Conservation (phyloP, 2,329 filamentous ascomycete species). For the Hypoxylon sp. region DNA sequence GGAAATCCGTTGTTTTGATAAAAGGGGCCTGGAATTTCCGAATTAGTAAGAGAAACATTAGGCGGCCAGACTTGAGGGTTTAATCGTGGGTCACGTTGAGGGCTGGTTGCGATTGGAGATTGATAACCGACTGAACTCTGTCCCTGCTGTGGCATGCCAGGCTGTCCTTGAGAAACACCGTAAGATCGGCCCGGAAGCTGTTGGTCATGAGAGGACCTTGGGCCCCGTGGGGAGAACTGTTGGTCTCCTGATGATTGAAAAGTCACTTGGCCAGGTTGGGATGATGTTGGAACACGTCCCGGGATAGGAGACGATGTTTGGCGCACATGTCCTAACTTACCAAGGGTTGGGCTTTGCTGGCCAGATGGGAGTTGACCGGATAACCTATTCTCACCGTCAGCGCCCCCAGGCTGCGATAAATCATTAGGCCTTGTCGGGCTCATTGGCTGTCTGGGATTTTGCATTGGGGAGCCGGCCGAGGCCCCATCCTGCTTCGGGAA, state of each 20-base stretch:
- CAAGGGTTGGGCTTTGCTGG: slow-evolving; percentile 37
- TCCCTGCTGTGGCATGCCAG: slow-evolving; percentile 16
- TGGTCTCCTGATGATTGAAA: slow-evolving; percentile 21
- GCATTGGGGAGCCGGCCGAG: slow-evolving; percentile 28
- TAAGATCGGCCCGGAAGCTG: slow-evolving; percentile 28
- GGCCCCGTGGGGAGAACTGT: slow-evolving; percentile 20
- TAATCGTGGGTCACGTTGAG: slow-evolving; percentile 14
- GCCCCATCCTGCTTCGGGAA: slow-evolving; percentile 32
- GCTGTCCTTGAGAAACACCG: slow-evolving; percentile 23
- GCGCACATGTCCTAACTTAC: slow-evolving; percentile 35
- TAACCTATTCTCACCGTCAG: slow-evolving; percentile 31
- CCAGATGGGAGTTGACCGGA: slow-evolving; percentile 36
- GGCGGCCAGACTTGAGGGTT: slow-evolving; percentile 31
- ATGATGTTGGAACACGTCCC: slow-evolving; percentile 36
- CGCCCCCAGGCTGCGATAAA: slow-evolving; percentile 24
- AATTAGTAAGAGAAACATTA: slow-evolving; percentile 29
- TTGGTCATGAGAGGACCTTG: slow-evolving; percentile 22
- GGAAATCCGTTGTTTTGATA: slow-evolving; percentile 1
- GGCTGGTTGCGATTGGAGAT: slow-evolving; percentile 4
- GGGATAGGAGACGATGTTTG: slow-evolving; percentile 43
- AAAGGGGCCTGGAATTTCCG: slow-evolving; percentile 19
- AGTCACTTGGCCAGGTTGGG: slow-evolving; percentile 34
- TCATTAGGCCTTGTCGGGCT: slow-evolving; percentile 9
- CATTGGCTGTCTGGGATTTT: neutral
- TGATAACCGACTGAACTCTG: neutral